Evolutionary conservation across 2,329 filamentous ascomycete species (phyloP).

Genomic region (Nemania sp.): DNA sequence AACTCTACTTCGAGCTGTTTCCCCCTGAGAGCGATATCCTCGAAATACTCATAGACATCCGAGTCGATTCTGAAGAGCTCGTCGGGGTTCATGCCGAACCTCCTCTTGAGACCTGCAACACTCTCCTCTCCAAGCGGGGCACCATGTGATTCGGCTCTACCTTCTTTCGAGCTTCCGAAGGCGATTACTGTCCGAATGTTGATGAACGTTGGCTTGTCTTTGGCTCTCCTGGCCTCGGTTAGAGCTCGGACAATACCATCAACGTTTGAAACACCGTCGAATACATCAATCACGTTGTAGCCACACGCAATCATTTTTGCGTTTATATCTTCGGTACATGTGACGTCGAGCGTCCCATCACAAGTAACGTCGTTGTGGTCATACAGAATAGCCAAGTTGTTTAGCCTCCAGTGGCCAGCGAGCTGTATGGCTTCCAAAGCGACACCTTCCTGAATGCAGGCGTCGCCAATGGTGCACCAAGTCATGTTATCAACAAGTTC

Average conservation of each 20-base stretch:
- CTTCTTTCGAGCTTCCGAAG: constrained; percentile 59
- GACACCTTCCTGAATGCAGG: constrained; percentile 62
- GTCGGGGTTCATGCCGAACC: constrained; percentile 61
- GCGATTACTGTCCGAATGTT: constrained; percentile 69
- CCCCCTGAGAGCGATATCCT: constrained; percentile 60
- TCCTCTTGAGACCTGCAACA: constrained; percentile 65
- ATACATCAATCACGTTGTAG: constrained; percentile 64
- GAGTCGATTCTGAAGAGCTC: constrained; percentile 58
- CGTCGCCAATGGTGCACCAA: constrained; percentile 66
- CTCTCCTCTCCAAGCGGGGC: constrained; percentile 51
- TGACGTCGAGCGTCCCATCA: constrained; percentile 64
- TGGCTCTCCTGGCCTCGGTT: constrained; percentile 46
- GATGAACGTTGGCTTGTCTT: constrained; percentile 65
- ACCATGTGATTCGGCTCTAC: constrained; percentile 61
- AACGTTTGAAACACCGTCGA: constrained; percentile 62
- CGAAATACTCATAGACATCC: constrained; percentile 63
- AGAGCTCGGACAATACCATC: constrained; percentile 60
- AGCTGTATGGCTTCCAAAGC: constrained; percentile 65
- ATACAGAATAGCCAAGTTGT: constrained; percentile 67
- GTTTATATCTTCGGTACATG: constrained; percentile 61
- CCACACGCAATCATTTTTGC: constrained; percentile 65
- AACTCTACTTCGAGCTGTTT: constrained; percentile 61
- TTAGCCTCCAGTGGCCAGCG: constrained; percentile 63
- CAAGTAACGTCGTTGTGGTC: constrained; percentile 70
- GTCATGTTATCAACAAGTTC: constrained; percentile 62